Evolutionary conservation across 106 monocot species (phyloP).

Genomic region (Cymbidium sinense): DNA sequence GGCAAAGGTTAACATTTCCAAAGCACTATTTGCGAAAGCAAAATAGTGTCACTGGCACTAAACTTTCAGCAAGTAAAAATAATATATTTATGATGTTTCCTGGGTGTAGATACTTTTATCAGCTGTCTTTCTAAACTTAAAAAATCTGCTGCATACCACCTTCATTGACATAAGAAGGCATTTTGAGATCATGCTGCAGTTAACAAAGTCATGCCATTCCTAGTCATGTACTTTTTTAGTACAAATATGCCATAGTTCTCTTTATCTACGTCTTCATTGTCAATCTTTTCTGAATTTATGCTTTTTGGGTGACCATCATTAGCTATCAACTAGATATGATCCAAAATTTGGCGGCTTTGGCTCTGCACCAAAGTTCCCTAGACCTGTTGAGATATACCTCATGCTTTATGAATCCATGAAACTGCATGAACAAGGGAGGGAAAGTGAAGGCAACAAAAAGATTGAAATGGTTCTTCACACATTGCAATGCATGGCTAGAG

Average conservation of each 20-base stretch:
- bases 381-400: conserved; percentile 74
- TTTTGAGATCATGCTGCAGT: neutral
- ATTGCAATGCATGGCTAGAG: conserved; percentile 89
- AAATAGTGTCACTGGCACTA: neutral
- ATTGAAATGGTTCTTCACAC: conserved; percentile 60
- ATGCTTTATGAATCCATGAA: conserved; percentile 82
- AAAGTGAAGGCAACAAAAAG: conserved; percentile 43
- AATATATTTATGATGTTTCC: neutral
- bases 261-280: neutral
- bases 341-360: conserved; percentile 89
- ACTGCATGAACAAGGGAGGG: conserved; percentile 32
- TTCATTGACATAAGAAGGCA: neutral
- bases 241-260: neutral
- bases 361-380: conserved; percentile 91
- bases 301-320: neutral
- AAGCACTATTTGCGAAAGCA: neutral
- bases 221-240: neutral
- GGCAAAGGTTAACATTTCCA: neutral
- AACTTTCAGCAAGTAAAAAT: neutral
- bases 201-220: neutral
- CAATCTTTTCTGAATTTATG: neutral
- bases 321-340: conserved; percentile 72
- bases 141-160: neutral
- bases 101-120: neutral
- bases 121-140: neutral